These are phyloP conservation scores for Beverwykella pulmonaria DNA, from an alignment of 495 filamentous ascomycete genomes.

Conservation along the genomic window DNA sequence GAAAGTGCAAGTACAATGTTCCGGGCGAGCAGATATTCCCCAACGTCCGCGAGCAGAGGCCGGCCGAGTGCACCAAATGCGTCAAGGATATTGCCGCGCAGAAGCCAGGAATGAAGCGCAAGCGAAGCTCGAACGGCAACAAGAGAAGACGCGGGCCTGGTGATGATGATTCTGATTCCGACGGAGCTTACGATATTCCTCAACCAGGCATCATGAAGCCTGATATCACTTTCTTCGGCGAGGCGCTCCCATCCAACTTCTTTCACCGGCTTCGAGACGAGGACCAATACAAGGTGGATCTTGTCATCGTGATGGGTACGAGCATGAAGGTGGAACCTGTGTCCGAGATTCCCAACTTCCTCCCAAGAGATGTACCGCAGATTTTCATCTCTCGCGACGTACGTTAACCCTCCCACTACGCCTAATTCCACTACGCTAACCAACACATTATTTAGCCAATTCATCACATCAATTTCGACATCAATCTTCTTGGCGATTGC, in stretches of 20 bases:
- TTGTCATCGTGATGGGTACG: conserved; percentile 97
- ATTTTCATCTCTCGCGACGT: conserved; percentile 89
- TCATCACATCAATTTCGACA: conserved; percentile 88
- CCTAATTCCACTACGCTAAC: neutral
- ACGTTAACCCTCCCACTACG: conserved; percentile 39
- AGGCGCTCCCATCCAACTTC: conserved; percentile 82
- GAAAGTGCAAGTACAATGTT: conserved; percentile 79
- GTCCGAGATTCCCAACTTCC: conserved; percentile 79
- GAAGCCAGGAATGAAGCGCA: conserved; percentile 66
- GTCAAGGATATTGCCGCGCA: conserved; percentile 51
- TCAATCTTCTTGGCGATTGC: conserved; percentile 91
- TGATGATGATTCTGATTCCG: conserved; percentile 71
- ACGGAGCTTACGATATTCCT: conserved; percentile 68
- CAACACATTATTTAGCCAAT: conserved; percentile 59
- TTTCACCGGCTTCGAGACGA: conserved; percentile 75
- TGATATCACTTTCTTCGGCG: conserved; percentile 97
- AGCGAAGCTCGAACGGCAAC: conserved; percentile 66
- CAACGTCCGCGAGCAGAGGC: conserved; percentile 73
- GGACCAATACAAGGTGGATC: conserved; percentile 76
- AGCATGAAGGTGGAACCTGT: conserved; percentile 96
- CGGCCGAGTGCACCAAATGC: conserved; percentile 67
- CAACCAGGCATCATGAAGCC: conserved; percentile 94
- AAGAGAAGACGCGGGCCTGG: conserved; percentile 46
- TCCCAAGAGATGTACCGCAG: conserved; percentile 81
- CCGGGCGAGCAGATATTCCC: conserved; percentile 73